These are phyloP conservation scores for Globisporangium cederbergense DNA, from an alignment of 352 stramenopile species.

Conservation along the genomic window DNA sequence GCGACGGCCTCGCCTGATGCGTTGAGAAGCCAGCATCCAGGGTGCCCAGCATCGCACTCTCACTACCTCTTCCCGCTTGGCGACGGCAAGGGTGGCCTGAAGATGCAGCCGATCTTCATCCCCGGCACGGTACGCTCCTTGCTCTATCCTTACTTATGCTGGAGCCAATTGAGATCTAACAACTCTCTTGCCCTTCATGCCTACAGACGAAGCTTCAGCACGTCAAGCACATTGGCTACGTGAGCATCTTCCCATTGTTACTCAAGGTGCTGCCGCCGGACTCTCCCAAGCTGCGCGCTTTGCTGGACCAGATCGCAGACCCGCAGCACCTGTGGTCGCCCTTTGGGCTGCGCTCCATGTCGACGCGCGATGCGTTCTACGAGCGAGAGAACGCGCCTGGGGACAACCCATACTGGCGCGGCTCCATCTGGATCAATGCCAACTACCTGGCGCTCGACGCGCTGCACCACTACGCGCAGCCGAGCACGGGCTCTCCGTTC, in stretches of 20 bases:
- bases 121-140: constrained; percentile 31
- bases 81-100: constrained; percentile 71
- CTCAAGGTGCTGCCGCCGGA: constrained; percentile 67
- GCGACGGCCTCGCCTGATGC: constrained; percentile 32
- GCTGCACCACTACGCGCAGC: constrained; percentile 71
- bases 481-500: constrained; percentile 37
- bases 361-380: constrained; percentile 82
- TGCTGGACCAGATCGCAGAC: constrained; percentile 60
- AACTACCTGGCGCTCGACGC: constrained; percentile 91
- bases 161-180: neutral
- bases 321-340: constrained; percentile 72
- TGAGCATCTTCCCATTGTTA: constrained; percentile 85
- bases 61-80: constrained; percentile 75
- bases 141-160: neutral
- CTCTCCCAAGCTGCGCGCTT: constrained; percentile 52
- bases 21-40: constrained; percentile 30
- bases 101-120: constrained; percentile 72
- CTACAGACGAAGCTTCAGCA: constrained; percentile 54
- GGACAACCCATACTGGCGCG: constrained; percentile 92
- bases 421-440: constrained; percentile 92
- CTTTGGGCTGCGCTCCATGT: constrained; percentile 85
- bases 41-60: constrained; percentile 59
- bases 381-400: constrained; percentile 87
- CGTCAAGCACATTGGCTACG: constrained; percentile 84
- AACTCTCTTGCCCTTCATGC: neutral